These are phyloP conservation scores for Nicotiana otophora DNA, from an alignment of 257 asterid genomes.

Conservation along the genomic window DNA sequence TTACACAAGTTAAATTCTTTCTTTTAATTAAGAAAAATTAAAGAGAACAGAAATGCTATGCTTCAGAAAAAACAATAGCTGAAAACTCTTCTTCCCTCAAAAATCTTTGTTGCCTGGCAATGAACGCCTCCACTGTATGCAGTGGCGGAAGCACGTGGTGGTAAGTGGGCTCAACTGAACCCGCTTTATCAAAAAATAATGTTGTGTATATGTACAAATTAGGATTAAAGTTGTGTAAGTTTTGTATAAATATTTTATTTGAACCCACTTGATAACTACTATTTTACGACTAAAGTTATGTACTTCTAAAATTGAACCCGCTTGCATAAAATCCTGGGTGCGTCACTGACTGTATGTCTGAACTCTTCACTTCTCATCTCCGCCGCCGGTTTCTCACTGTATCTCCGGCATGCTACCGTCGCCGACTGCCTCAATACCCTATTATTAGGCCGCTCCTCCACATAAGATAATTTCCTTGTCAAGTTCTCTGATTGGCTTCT, in stretches of 20 bases:
- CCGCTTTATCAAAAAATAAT: too few species aligned
- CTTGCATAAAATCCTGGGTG: too few species aligned
- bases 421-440: constrained; percentile 35
- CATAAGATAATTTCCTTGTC: constrained; percentile 13
- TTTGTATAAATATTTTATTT: too few species aligned
- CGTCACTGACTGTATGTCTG: constrained; percentile 31
- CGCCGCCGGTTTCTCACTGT: constrained; percentile 28
- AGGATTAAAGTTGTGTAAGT: too few species aligned
- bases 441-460: constrained; percentile 10
- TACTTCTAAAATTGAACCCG: too few species aligned
- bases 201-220: too few species aligned
- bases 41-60: neutral
- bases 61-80: constrained; percentile 17
- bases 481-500: constrained; percentile 42
- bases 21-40: too few species aligned
- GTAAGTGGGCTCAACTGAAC: too few species aligned
- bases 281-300: too few species aligned
- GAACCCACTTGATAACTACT: too few species aligned
- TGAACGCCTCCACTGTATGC: constrained; percentile 61
- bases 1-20: too few species aligned
- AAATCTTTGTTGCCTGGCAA: constrained; percentile 63
- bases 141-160: too few species aligned
- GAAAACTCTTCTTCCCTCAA: constrained; percentile 57
- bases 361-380: constrained; percentile 72
- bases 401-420: constrained; percentile 39